Base-by-base conservation (phyloP, 139 green algal genomes). In the Ulvella scutata region DNA sequence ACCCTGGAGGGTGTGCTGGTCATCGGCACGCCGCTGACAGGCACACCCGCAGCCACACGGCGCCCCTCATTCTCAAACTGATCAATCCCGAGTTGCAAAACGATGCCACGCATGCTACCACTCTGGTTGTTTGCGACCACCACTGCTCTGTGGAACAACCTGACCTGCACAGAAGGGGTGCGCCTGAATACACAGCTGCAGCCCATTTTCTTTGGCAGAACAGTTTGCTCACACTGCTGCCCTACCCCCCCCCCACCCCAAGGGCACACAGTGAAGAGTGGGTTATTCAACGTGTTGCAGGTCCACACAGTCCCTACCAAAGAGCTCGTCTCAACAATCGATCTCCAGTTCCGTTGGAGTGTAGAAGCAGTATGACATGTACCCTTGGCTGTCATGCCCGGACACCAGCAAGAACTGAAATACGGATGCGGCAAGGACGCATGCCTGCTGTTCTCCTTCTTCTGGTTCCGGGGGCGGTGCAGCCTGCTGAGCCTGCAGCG, bases 61-160 rank as follows among this genome's bases (percentile, higher is more conserved):
- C 92, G 82, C 2, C 87, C 87, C 82, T 99, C 95, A 62, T 99
- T 97, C 82, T 99, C 92, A 80, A 99, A 96, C 87, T 97, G 92
- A 78, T 99, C 95, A 26, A 99, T 97, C 2, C 84, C 93, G 43
- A 99, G 86, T 87, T 99, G 90, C 38, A 92, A 79, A 43, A 98
- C 90, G 33, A 98, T 78, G 38, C 93, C 89, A 6, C 89, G 74
- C 36, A 86, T 80, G 28, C 83, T 72, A 36, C 82, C 82, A 0
- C 82, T 73, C 72, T 84, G 62, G 61, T 44, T 78, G 79, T 86
- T 84, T 38, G 83, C 82, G 34, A 98, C 93, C 43, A 98, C 94
- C 34, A 97, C 91, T 2, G 90, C 92, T 26, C 92, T 83, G 79
- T 98, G 91, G 79, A 95, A 94, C 72, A 98, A 82, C 51, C 90